phyloP scores from a whole-genome alignment of 352 stramenopile species.

The Phytophthora crassamura region DNA sequence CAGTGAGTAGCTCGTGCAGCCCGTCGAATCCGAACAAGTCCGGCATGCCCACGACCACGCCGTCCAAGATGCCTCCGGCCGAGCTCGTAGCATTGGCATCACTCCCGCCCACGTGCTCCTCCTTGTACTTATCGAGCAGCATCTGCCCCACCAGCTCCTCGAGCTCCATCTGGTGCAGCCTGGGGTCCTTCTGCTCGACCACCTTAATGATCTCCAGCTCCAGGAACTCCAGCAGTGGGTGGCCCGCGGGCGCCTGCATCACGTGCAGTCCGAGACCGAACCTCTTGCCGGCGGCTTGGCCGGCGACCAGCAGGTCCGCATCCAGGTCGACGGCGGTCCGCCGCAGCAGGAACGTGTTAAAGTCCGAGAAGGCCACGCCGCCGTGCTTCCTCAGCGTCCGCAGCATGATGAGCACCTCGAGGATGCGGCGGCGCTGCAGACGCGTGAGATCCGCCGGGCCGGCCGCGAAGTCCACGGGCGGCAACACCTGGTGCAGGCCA shows the following conservation, averaged over 20 bases:
- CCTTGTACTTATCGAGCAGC: slow-evolving; percentile 29
- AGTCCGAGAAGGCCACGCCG: slow-evolving; percentile 43
- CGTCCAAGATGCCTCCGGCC: slow-evolving; percentile 14
- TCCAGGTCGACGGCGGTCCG: slow-evolving; percentile 15
- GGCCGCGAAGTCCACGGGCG: slow-evolving; percentile 27
- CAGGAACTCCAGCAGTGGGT: slow-evolving; percentile 40
- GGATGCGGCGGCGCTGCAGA: slow-evolving; percentile 35
- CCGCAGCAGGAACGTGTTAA: slow-evolving; percentile 44
- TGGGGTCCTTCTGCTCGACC: slow-evolving; percentile 29
- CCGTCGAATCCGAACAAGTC: slow-evolving; percentile 33
- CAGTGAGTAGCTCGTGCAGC: slow-evolving; percentile 30
- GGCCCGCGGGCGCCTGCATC: slow-evolving; percentile 37
- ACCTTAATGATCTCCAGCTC: slow-evolving; percentile 36
- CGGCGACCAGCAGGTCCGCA: slow-evolving; percentile 30
- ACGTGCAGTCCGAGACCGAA: slow-evolving; percentile 41
- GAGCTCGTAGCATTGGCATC: slow-evolving; percentile 4
- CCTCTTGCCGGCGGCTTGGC: slow-evolving; percentile 13
- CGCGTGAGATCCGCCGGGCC: slow-evolving; percentile 11
- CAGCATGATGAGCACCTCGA: slow-evolving; percentile 49
- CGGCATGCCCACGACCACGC: slow-evolving; percentile 26
- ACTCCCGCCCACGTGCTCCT: slow-evolving; percentile 2
- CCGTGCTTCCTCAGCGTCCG: slow-evolving; percentile 37
- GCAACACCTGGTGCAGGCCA: slow-evolving; percentile 48
- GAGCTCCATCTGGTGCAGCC: slow-evolving; percentile 34
- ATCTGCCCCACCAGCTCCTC: slow-evolving; percentile 39